phyloP scores from a whole-genome alignment of 495 filamentous ascomycete genomes.

The Penicillium robsamsonii region DNA sequence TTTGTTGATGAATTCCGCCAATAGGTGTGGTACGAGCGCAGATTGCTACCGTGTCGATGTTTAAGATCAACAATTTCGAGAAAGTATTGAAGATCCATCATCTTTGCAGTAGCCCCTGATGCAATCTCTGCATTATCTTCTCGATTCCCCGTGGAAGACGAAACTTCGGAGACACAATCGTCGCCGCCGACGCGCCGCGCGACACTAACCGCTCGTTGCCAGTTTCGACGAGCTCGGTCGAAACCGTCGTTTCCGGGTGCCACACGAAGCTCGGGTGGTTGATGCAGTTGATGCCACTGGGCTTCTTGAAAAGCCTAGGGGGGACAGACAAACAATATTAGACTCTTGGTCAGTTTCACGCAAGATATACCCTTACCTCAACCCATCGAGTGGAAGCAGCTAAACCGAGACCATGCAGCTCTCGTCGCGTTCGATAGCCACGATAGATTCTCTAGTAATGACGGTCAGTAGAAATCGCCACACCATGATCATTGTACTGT shows the following conservation, averaged over 20 bases:
- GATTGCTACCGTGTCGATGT: constrained; percentile 82
- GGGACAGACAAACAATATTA: neutral
- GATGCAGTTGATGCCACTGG: constrained; percentile 25
- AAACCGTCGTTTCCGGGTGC: constrained; percentile 17
- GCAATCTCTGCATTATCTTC: constrained; percentile 26
- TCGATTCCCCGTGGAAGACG: constrained; percentile 28
- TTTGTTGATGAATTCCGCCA: constrained; percentile 76
- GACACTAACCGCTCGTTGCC: constrained; percentile 69
- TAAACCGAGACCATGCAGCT: constrained; percentile 60
- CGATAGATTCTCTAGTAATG: constrained; percentile 61
- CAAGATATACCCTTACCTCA: constrained; percentile 42
- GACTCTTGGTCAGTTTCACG: neutral
- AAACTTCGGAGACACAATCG: constrained; percentile 26
- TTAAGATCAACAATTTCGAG: constrained; percentile 91
- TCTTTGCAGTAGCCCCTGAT: constrained; percentile 57
- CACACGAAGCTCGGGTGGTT: constrained; percentile 39
- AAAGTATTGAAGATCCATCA: constrained; percentile 88
- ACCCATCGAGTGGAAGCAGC: constrained; percentile 68
- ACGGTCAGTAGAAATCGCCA: neutral
- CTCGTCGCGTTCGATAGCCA: constrained; percentile 65
- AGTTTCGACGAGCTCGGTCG: constrained; percentile 60
- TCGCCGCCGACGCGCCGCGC: constrained; percentile 67
- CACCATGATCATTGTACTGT: constrained; percentile 1
- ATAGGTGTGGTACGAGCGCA: constrained; percentile 77
- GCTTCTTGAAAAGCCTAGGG: constrained; percentile 64